phyloP scores from a whole-genome alignment of 768 basidiomycete genomes.

The Scleroderma bovista region DNA sequence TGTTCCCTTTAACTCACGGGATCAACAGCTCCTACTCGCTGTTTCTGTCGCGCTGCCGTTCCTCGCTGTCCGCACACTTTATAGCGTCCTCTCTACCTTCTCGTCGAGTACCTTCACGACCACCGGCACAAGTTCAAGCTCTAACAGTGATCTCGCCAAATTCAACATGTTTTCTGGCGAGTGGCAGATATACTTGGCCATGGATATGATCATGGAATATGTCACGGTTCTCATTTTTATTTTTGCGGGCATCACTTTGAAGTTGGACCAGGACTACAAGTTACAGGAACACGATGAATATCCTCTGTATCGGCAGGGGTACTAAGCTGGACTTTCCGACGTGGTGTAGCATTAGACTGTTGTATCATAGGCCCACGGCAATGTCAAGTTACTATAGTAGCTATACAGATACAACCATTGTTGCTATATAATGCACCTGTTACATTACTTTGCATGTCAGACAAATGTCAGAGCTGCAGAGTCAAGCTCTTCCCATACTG shows the following conservation, averaged over 20 bases:
- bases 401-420: not conserved
- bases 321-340: constrained; percentile 9
- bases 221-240: constrained; percentile 41
- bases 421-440: not conserved
- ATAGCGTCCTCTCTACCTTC: constrained; percentile 54
- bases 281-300: constrained; percentile 21
- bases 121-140: constrained; percentile 20
- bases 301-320: constrained; percentile 31
- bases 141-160: constrained; percentile 36
- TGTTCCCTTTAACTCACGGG: constrained; percentile 3
- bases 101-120: constrained; percentile 41
- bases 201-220: constrained; percentile 60
- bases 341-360: not conserved
- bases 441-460: not conserved
- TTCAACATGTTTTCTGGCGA: constrained; percentile 54
- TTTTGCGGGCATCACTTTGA: constrained; percentile 23
- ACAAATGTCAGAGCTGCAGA: constrained; percentile 60
- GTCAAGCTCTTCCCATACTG: constrained; percentile 62
- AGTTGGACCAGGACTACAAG: constrained; percentile 28
- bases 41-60: constrained; percentile 53
- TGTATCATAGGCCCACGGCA: not conserved
- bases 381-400: not conserved
- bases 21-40: constrained; percentile 50
- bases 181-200: constrained; percentile 53
- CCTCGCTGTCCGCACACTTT: constrained; percentile 43